These are phyloP conservation scores for Danielia oregonensis DNA, from an alignment of 805 yeast species.

Conservation along the genomic window DNA sequence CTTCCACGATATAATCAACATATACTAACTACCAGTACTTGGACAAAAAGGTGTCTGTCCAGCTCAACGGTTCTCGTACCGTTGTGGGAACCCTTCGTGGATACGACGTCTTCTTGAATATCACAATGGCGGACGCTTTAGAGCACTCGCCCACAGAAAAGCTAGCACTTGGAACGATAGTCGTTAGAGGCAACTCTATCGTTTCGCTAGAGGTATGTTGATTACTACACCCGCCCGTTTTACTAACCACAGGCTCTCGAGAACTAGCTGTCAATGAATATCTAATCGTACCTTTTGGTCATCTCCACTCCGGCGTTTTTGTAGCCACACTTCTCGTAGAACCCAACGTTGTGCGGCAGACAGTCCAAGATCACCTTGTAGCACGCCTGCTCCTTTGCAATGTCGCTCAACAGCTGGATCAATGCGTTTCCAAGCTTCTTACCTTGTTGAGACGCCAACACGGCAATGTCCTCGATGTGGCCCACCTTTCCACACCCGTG, in stretches of 20 bases:
- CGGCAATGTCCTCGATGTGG: conserved; percentile 93
- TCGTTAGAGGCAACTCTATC: conserved; percentile 75
- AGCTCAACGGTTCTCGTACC: conserved; percentile 73
- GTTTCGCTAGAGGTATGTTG: conserved; percentile 61
- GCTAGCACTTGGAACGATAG: conserved; percentile 62
- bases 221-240: conserved; percentile 1
- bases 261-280: conserved; percentile 17
- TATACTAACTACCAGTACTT: conserved; percentile 50
- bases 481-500: conserved; percentile 86
- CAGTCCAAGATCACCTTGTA: conserved; percentile 91
- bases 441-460: conserved; percentile 73
- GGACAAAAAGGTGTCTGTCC: conserved; percentile 71
- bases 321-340: conserved; percentile 87
- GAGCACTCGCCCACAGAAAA: conserved; percentile 52
- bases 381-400: conserved; percentile 63
- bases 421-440: conserved; percentile 69
- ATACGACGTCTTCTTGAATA: conserved; percentile 74
- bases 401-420: conserved; percentile 55
- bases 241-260: conserved; percentile 38
- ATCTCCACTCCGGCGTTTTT: conserved; percentile 63
- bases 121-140: conserved; percentile 67
- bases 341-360: conserved; percentile 72
- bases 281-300: conserved; percentile 44
- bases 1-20: no score
- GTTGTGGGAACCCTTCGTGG: conserved; percentile 83